Percentiles rank a stretch among this genome's conserved stretches.
Conservation (phyloP, 805 yeast genomes). For the Spathaspora boniae region DNA sequence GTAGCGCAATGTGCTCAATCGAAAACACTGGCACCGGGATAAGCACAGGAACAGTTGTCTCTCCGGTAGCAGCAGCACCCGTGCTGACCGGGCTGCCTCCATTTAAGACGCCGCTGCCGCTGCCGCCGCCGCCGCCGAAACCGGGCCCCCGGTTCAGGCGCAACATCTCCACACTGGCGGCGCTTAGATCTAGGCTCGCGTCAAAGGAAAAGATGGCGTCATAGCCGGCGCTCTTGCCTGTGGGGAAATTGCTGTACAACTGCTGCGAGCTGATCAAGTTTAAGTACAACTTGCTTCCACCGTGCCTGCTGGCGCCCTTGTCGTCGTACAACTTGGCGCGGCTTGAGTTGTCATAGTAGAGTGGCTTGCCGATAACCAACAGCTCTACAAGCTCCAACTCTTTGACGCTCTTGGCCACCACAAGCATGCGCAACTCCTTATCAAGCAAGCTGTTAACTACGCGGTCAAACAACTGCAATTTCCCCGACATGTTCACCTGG, state of each 20-base stretch:
- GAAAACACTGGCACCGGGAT: constrained; percentile 35
- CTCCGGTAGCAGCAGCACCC: too few species aligned
- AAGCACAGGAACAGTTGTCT: too few species aligned
- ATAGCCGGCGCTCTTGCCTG: constrained; percentile 15
- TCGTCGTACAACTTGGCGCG: constrained; percentile 57
- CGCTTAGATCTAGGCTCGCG: constrained; percentile 23
- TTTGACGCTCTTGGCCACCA: constrained; percentile 60
- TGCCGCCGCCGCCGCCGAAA: too few species aligned
- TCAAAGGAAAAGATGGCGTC: constrained; percentile 38
- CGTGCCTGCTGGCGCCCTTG: constrained; percentile 9
- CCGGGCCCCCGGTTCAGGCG: constrained; percentile 14
- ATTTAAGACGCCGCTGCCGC: constrained; percentile 13
- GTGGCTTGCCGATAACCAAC: constrained; percentile 64
- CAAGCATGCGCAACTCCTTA: constrained; percentile 23
- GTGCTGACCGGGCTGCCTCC: too few species aligned
- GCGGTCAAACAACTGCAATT: constrained; percentile 52
- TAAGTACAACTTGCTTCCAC: constrained; percentile 15
- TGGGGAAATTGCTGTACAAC: constrained; percentile 29
- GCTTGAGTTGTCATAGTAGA: constrained; percentile 64
- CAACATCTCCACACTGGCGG: constrained; percentile 36
- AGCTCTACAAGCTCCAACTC: constrained; percentile 81
- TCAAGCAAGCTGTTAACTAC: constrained; percentile 37
- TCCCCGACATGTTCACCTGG: constrained; percentile 53
- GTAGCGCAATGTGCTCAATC: constrained; percentile 25
- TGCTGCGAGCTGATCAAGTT: constrained; percentile 31